phyloP scores from a whole-genome alignment of 352 stramenopile species.

The Globisporangium apiculatum region DNA sequence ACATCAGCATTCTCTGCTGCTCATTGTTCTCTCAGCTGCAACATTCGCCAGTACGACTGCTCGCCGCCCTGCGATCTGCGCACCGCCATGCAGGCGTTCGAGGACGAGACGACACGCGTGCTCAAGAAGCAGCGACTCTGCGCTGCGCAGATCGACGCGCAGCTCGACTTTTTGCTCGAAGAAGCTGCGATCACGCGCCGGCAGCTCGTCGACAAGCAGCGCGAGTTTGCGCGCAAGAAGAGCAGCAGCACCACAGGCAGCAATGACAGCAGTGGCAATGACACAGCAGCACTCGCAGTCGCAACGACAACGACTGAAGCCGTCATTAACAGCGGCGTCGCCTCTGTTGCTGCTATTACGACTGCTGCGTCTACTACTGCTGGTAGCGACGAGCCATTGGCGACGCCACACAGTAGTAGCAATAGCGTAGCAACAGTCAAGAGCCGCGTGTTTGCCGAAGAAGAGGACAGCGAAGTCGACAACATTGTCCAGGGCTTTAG shows the following conservation, averaged over 20 bases:
- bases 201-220: conserved; percentile 46
- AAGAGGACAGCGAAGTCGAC: conserved; percentile 59
- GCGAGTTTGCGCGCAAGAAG: conserved; percentile 61
- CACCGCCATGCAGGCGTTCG: conserved; percentile 41
- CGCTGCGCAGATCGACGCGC: conserved; percentile 47
- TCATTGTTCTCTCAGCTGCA: background rate
- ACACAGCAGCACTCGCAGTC: background rate
- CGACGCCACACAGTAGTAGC: background rate
- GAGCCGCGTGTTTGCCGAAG: conserved; percentile 15
- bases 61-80: background rate
- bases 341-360: no score
- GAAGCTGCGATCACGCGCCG: conserved; percentile 55
- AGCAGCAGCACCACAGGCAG: background rate
- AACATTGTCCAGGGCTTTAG: conserved; percentile 64
- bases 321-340: background rate
- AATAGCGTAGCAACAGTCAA: background rate
- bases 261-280: conserved; percentile 5
- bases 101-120: conserved; percentile 52
- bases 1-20: background rate
- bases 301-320: background rate
- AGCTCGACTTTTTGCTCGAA: conserved; percentile 54
- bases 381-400: no score
- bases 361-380: no score
- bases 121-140: conserved; percentile 69
- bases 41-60: background rate